These are phyloP conservation scores for Calonectria hawksworthii DNA, from an alignment of 2,329 filamentous ascomycete genomes.

Conservation along the genomic window DNA sequence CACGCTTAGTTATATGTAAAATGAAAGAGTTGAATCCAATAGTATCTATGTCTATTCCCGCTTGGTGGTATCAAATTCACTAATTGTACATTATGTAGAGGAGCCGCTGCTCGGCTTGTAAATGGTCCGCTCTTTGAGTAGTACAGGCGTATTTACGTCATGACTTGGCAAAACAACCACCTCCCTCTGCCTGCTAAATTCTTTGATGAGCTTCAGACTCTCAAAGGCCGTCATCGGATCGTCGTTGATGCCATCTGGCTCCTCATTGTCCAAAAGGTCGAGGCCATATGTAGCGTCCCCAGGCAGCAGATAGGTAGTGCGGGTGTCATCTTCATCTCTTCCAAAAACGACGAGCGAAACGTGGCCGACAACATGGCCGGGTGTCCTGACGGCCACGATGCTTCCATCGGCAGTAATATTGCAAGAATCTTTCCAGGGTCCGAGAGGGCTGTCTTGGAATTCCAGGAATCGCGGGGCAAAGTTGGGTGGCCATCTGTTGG, in stretches of 20 bases:
- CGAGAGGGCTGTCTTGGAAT: neutral
- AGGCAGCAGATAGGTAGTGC: constrained; percentile 13
- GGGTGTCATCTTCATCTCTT: neutral
- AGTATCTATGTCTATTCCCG: neutral
- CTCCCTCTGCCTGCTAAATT: constrained; percentile 8
- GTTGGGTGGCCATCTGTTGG: constrained; percentile 12
- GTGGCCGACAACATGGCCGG: constrained; percentile 20
- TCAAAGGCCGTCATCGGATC: constrained; percentile 9
- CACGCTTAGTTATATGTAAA: neutral
- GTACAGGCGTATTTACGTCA: neutral
- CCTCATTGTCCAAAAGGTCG: constrained; percentile 14
- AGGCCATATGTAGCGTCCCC: constrained; percentile 21
- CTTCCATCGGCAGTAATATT: constrained; percentile 16
- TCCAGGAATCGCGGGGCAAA: constrained; percentile 8
- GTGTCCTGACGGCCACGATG: constrained; percentile 11
- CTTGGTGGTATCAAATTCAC: neutral
- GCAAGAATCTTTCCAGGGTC: constrained; percentile 17
- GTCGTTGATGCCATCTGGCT: constrained; percentile 22
- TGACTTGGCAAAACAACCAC: constrained; percentile 22
- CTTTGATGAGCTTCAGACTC: constrained; percentile 18
- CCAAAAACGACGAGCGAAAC: constrained; percentile 16
- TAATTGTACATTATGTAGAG: neutral
- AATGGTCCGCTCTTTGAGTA: constrained; percentile 3
- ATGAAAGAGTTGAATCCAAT: neutral
- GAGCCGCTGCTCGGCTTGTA: constrained; percentile 3